Evolutionary conservation across 352 stramenopile genomes (phyloP), one percentile per base, ranked within the genome.

Genomic region (Phytopythium cucurbitacearum): DNA sequence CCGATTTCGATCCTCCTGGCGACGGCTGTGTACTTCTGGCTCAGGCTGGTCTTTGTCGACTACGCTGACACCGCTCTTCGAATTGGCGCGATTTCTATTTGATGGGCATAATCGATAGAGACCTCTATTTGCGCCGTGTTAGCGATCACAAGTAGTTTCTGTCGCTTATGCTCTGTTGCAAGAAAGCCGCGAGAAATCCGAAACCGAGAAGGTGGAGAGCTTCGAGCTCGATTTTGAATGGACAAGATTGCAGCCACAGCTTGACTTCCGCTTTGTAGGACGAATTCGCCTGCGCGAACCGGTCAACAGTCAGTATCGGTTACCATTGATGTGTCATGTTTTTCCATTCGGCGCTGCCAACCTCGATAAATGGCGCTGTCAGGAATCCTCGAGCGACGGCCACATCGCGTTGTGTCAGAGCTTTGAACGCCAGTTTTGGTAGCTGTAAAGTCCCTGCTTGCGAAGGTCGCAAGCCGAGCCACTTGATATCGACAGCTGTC

Each of bases 1-100:
- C 97, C 97, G 7, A 99, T 99, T 50, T 95, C 85, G 11, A 93
- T 95, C 67, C 50, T 95, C 28, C 53, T 95, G 32, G 74, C 82
- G 6, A 82, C 89, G 5, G 69, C 63, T 32, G 64, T 91, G 51
- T 93, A 92, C 64, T 89, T 93, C 58, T 95, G 85, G 85, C 73
- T 90, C 64, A 73, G 76, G 33, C 49, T 68, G 21, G 73, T 86
- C 43, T 88, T 91, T 40, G 71, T 90, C 47, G 76, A 86, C 3
- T 94, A 87, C 59, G 61, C 68, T 1, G 73, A 59, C 47, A 64
- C 51, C 48, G 76, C 66, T 10, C 53, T 92, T 11, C 56, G 65
- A 38, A 15, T 66, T 32, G 64, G 77, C 7, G 59, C 81, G 13
- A 48, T 59, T 15, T 12, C 28, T 11, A 11, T 45, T 38, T 54